A percentile compares a stretch with the other conserved stretches of the same genome.
Evolutionary conservation across 768 basidiomycete genomes (phyloP).

Genomic region (Tremella fuciformis): DNA sequence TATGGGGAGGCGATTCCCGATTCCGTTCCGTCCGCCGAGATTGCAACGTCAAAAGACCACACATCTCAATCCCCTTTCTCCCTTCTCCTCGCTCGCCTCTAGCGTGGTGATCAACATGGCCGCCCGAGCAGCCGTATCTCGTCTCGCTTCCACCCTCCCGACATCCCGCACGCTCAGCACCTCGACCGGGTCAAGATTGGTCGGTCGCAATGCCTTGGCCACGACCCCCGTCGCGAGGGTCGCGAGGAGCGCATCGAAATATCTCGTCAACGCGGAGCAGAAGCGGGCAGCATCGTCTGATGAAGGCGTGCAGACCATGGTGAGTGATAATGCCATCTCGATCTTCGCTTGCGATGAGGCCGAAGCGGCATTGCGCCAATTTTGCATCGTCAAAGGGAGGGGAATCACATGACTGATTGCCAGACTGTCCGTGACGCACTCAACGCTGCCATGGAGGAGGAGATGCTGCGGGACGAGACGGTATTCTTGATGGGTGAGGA

Average conservation of each 20-base stretch:
- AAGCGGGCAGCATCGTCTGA: slow-evolving; percentile 41
- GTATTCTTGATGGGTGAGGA: slow-evolving; percentile 97
- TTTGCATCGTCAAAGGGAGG: slow-evolving; percentile 4
- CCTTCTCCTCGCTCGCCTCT: not conserved
- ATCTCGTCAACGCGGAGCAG: slow-evolving; percentile 27
- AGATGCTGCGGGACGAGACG: slow-evolving; percentile 91
- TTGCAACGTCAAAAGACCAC: slow-evolving; percentile 3
- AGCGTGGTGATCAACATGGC: slow-evolving; percentile 30
- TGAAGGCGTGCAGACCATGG: slow-evolving; percentile 44
- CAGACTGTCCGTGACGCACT: slow-evolving; percentile 95
- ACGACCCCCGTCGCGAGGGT: slow-evolving; percentile 43
- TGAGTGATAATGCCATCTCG: slow-evolving; percentile 21
- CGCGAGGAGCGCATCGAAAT: slow-evolving; percentile 34
- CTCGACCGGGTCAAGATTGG: slow-evolving; percentile 19
- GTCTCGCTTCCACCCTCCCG: slow-evolving; percentile 14
- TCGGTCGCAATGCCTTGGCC: slow-evolving; percentile 36
- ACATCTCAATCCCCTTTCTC: not conserved
- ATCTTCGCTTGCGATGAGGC: not conserved
- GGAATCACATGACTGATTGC: slow-evolving; percentile 4
- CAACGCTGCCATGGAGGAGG: slow-evolving; percentile 97
- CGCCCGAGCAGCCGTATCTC: slow-evolving; percentile 30
- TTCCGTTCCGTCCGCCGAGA: too few relatives aligned
- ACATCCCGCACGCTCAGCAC: slow-evolving; percentile 8
- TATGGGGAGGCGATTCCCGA: slow-evolving; percentile 9
- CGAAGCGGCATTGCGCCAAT: not conserved